Evolutionary conservation across 441 rosid species (phyloP), one percentile per base, ranked within the genome.

Genomic region (Populus hybrid): DNA sequence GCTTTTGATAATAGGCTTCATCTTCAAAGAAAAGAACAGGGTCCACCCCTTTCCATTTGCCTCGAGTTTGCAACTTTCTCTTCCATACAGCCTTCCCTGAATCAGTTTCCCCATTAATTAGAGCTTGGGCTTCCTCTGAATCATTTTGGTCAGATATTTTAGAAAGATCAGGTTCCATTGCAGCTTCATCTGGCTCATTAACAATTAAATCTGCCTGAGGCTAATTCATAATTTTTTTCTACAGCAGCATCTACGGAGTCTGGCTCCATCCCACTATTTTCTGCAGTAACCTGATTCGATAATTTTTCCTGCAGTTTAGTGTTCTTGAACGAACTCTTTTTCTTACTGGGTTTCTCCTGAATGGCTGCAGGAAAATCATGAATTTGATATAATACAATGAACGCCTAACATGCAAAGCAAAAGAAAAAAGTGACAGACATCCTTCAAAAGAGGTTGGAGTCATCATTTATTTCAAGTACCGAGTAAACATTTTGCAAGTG

Each of bases 21-120:
- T 94, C 98, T 81, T 86, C 89, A 88, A 96, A 85, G 85, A 94
- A 91, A 78, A 94, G 80, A 82, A 96, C 92, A 24, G 97, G 99
- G 73, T 96, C 95, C 26, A 91, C 88, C 59, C 99, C 98, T 86
- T 80, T 92, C 96, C 98, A 96, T 80, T 87, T 96, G 79, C 97
- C 94, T 82, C 89, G 95, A 33, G 82, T 84, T 88, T 91, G 94
- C 83, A 88, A 81, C 83, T 89, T 92, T 74, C 95, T 87, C 86
- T 90, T 90, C 65, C 84, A 88, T 61, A 82, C 87, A 0, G 71
- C 84, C 69, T 83, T 87, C 72, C 70, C 83, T 50, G 85, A 61
- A 33, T 84, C 85, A 28, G 78, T 71, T 84, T 88, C 88, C 86
- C 71, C 86, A 35, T 80, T 78, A 69, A 45, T 84, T 33, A 76